Percentiles rank a stretch among this genome's conserved stretches.
phyloP scores from a whole-genome alignment of 78 protist species.

The Chrysochromulina parva region DNA sequence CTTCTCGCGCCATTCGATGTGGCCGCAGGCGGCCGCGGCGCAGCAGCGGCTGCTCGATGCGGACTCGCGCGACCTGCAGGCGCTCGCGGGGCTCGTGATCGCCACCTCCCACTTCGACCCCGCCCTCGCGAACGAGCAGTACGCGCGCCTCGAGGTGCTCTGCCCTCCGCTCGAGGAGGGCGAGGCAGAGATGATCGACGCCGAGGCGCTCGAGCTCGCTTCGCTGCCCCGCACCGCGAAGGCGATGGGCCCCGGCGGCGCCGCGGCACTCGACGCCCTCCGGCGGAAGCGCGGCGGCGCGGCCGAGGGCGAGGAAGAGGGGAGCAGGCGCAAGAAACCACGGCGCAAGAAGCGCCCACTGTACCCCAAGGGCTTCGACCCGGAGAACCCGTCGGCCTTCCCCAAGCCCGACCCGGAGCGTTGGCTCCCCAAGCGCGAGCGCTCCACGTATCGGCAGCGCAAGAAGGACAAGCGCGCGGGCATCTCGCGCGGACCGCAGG shows the following conservation, averaged over 20 bases:
- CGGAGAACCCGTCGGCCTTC: not conserved
- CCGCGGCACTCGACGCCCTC: not conserved
- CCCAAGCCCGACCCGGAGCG: slow-evolving; percentile 29
- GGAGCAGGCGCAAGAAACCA: not conserved
- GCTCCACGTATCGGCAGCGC: not conserved
- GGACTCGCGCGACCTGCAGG: not conserved
- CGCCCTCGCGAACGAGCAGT: not conserved
- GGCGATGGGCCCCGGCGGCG: not conserved
- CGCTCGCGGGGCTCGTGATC: slow-evolving; percentile 1
- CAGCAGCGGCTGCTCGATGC: not conserved
- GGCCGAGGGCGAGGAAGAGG: not conserved
- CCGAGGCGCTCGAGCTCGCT: not conserved
- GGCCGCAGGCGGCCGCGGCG: not conserved
- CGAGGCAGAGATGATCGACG: not conserved
- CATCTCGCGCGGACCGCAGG: not conserved
- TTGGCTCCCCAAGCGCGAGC: slow-evolving; percentile 19
- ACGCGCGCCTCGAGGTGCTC: not conserved
- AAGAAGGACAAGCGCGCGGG: not conserved
- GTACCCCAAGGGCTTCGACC: slow-evolving; percentile 28
- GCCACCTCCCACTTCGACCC: not conserved
- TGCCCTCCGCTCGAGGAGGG: not conserved
- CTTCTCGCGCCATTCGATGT: not conserved
- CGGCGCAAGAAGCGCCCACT: not conserved
- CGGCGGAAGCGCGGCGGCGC: not conserved
- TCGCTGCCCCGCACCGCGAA: not conserved